A percentile compares a stretch with the other conserved stretches of the same genome.
Evolutionary conservation across 2,329 filamentous ascomycete species (phyloP).

Genomic region (Fusarium burgessii): DNA sequence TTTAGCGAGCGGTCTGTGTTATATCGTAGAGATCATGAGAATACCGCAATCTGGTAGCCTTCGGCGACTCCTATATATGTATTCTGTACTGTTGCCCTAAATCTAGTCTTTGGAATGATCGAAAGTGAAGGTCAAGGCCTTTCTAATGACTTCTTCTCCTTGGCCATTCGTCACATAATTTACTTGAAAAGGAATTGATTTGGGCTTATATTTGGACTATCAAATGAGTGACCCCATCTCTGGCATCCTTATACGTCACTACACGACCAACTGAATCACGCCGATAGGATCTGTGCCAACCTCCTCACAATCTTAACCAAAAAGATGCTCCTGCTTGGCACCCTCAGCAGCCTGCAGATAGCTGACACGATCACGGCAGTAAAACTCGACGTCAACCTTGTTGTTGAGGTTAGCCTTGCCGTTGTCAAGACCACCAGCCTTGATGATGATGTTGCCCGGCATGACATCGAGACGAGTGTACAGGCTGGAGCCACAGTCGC

Average conservation of each 20-base stretch:
- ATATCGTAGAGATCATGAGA: background rate
- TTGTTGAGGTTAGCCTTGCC: constrained; percentile 57
- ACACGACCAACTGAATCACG: background rate
- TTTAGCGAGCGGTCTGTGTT: background rate
- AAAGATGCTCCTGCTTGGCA: constrained; percentile 59
- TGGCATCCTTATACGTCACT: background rate
- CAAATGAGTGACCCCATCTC: background rate
- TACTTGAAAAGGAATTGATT: background rate
- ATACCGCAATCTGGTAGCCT: background rate
- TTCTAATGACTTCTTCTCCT: background rate
- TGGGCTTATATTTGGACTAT: background rate
- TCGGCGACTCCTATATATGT: background rate
- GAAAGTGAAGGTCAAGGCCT: background rate
- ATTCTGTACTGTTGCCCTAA: background rate
- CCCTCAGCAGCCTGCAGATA: constrained; percentile 58
- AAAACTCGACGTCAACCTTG: constrained; percentile 64
- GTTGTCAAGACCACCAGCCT: constrained; percentile 64
- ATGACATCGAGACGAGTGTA: constrained; percentile 66
- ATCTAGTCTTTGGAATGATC: too few species aligned
- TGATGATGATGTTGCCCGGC: constrained; percentile 62
- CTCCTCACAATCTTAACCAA: constrained; percentile 28
- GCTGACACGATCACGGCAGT: constrained; percentile 60
- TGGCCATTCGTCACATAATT: background rate
- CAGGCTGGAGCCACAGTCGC: constrained; percentile 62
- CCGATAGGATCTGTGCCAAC: background rate